Evolutionary conservation across 768 basidiomycete genomes (phyloP).

Genomic region (Coprinopsis sp.): DNA sequence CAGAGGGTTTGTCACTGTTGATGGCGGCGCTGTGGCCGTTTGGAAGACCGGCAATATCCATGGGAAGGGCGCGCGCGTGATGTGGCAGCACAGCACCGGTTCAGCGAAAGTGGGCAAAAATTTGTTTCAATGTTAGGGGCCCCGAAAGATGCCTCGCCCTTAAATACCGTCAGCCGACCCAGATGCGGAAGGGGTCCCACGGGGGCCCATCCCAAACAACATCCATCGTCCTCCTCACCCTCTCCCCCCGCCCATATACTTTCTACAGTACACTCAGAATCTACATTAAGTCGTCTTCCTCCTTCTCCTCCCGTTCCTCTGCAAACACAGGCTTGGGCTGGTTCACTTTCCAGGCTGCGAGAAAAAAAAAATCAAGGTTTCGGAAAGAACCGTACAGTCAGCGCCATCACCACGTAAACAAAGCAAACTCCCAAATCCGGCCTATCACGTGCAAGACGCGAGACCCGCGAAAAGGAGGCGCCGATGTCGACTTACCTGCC

Average conservation of each 20-base stretch:
- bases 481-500: slow-evolving; percentile 74
- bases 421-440: slow-evolving; percentile 32
- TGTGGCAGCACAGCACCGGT: slow-evolving; percentile 64
- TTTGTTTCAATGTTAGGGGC: slow-evolving; percentile 76
- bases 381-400: slow-evolving; percentile 64
- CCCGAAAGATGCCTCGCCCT: slow-evolving; percentile 68
- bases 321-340: slow-evolving; percentile 87
- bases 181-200: slow-evolving; percentile 80
- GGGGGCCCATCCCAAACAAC: slow-evolving; percentile 48
- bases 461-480: no score
- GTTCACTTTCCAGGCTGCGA: slow-evolving; percentile 84
- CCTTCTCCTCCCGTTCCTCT: slow-evolving; percentile 54
- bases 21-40: slow-evolving; percentile 37
- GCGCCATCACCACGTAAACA: slow-evolving; percentile 43
- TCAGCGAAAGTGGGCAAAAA: slow-evolving; percentile 49
- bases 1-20: slow-evolving; percentile 23
- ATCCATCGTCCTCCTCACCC: slow-evolving; percentile 24
- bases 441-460: slow-evolving; percentile 29
- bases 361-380: slow-evolving; percentile 43
- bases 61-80: slow-evolving; percentile 70
- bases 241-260: slow-evolving; percentile 15
- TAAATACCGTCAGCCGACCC: slow-evolving; percentile 75
- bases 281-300: slow-evolving; percentile 40
- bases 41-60: slow-evolving; percentile 49
- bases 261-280: slow-evolving; percentile 11